Evolutionary conservation across 2,329 filamentous ascomycete species (phyloP), one percentile per base, ranked within the genome.

Genomic region (Epichloe typhina): DNA sequence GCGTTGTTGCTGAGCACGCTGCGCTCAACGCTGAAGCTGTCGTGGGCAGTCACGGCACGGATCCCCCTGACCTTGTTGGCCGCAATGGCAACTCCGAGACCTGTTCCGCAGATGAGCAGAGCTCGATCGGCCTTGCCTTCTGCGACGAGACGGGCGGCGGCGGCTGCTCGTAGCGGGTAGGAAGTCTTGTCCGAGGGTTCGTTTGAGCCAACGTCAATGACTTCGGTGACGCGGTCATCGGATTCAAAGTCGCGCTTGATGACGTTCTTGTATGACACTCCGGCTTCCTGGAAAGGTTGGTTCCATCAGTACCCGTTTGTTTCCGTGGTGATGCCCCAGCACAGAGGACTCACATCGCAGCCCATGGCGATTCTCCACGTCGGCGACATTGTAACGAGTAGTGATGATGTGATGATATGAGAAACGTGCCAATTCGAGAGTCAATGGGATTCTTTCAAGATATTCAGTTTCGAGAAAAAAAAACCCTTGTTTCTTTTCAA

Each of bases 61-160:
- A 94, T 80, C 88, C 88, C 88, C 51, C 82, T 83, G 56, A 94
- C 81, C 67, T 94, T 94, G 75, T 94, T 94, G 57, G 88, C 88
- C n/a, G 80, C 72, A 63, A 94, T 94, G 59, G 88, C 88, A 7
- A 95, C 88, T 19, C 88, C 88, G 7, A 95, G 76, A 0, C 88
- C 88, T 0, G 88, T 94, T 2, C 88, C 88, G 69, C 88, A 94
- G 70, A 94, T 87, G 41, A 89, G 71, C 38, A 94, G 73, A 0
- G 86, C 88, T 49, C 88, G 83, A 68, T 94, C 88, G 49, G 79
- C 84, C 60, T 80, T 74, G 42, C 82, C 83, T 5, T 72, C 66
- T 4, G 75, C 72, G 11, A 86, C 76, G 38, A 84, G 71, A 53
- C 71, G 69, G 13, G 85, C 84, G 5, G 86, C 87, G 39, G 79